A percentile compares a stretch with the other conserved stretches of the same genome.
These are phyloP conservation scores for Neurospora sp. DNA, from an alignment of 2,329 filamentous ascomycete genomes.

Conservation along the genomic window DNA sequence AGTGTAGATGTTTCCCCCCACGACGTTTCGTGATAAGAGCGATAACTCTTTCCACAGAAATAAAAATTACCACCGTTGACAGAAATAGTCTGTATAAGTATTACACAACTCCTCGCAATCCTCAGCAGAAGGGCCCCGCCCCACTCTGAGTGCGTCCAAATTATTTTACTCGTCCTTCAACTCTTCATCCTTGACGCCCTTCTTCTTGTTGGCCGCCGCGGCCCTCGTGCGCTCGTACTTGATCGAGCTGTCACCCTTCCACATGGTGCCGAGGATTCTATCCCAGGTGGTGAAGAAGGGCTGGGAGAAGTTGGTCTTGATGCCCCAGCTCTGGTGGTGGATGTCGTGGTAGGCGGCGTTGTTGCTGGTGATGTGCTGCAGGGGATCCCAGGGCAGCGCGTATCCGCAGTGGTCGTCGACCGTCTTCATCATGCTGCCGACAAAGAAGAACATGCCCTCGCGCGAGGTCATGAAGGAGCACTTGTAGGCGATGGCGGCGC, in stretches of 20 bases:
- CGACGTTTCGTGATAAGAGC: not conserved
- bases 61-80: not conserved
- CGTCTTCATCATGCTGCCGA: conserved; percentile 84
- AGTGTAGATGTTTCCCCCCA: not conserved
- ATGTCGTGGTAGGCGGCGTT: conserved; percentile 97
- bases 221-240: conserved; percentile 33
- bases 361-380: conserved; percentile 87
- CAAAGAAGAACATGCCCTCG: conserved; percentile 85
- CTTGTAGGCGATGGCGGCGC: conserved; percentile 77
- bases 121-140: not conserved
- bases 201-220: conserved; percentile 30
- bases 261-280: conserved; percentile 68
- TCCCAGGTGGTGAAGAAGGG: conserved; percentile 98
- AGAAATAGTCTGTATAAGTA: not conserved
- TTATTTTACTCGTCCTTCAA: not conserved
- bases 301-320: conserved; percentile 90
- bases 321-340: conserved; percentile 97
- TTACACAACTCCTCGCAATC: not conserved
- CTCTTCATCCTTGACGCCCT: conserved; percentile 4
- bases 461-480: conserved; percentile 71
- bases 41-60: not conserved
- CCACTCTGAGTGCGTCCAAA: not conserved
- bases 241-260: conserved; percentile 52
- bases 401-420: conserved; percentile 98
- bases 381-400: conserved; percentile 85